Conservation (phyloP, 306 rosid genomes). For the Ceratonia siliqua region DNA sequence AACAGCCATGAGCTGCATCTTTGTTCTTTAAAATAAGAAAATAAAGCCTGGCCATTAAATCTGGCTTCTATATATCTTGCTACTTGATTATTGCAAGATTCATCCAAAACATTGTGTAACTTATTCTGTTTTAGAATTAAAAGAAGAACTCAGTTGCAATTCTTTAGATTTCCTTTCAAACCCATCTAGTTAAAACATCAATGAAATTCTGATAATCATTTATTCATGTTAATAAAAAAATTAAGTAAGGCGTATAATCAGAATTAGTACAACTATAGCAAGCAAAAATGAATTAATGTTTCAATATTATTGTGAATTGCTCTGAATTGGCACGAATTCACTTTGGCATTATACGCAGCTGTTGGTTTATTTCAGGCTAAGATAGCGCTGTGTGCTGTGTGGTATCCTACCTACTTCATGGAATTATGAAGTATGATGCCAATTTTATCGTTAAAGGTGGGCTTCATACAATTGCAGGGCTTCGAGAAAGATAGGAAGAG, state of each 20-base stretch:
- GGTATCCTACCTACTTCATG: neutral
- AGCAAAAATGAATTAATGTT: neutral
- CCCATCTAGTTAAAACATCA: neutral
- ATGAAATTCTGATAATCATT: neutral
- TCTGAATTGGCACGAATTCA: slow-evolving; percentile 14
- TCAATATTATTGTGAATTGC: neutral
- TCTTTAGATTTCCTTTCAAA: neutral
- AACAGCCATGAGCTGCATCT: neutral
- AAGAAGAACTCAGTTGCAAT: neutral
- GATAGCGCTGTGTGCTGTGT: neutral
- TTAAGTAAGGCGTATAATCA: neutral
- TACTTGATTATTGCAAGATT: no score
- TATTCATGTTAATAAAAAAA: neutral
- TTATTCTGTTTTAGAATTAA: neutral
- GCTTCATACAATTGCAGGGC: neutral
- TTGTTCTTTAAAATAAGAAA: no score
- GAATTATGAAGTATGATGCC: neutral
- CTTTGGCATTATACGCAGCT: neutral
- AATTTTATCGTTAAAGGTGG: neutral
- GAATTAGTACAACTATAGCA: neutral
- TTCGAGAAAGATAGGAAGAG: no score
- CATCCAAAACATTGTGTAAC: neutral
- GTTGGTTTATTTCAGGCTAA: slow-evolving; percentile 21
- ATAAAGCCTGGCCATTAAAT: no score
- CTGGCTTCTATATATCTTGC: no score